Evolutionary conservation across 1,284 basidiomycete genomes (phyloP), one percentile per base, ranked within the genome.

Genomic region (Ustilago lituana): DNA sequence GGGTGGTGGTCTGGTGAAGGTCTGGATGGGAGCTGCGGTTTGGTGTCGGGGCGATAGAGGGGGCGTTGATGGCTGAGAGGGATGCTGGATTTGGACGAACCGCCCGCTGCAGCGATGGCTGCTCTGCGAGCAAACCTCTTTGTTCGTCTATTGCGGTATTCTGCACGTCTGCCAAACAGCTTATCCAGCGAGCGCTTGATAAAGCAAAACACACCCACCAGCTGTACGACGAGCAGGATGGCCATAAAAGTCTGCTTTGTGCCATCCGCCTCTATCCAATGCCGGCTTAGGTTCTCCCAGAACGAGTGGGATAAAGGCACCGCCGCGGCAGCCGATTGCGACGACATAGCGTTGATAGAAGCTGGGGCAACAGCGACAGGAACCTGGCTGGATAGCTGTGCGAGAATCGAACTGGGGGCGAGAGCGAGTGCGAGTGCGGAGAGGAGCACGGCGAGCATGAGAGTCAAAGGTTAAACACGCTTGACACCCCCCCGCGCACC

Each of bases 191-290:
- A 58, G 26, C 62, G 38, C n/a, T 70, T 70, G 62, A 70, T 53
- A 35, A 48, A 50, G 41, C 38, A 61, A 29, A 55, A 45, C 15
- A 70, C 51, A 24, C 24, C 50, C 5, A 70, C 54, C 22, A 70
- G 19, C 44, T 70, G 67, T 2, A 62, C 29, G 24, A 70, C 56
- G 46, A 65, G 58, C 11, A 70, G 48, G 39, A 70, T 37, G 32
- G 67, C 67, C 67, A 70, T 70, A 22, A 70, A 61, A 12, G 67
- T 70, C 43, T 70, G 67, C 48, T 70, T 70, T 22, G 57, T 65
- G 39, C 62, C 55, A 36, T 65, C 62, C 11, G 62, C 67, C 43
- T 70, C 49, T 17, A 40, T 61, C 67, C 67, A 70, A 20, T 70
- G 67, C 27, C 54, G 35, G 40, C 37, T 36, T 14, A 70, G 26